Conservation (phyloP, 139 green algal genomes). For the Spirogloea muscicola region DNA sequence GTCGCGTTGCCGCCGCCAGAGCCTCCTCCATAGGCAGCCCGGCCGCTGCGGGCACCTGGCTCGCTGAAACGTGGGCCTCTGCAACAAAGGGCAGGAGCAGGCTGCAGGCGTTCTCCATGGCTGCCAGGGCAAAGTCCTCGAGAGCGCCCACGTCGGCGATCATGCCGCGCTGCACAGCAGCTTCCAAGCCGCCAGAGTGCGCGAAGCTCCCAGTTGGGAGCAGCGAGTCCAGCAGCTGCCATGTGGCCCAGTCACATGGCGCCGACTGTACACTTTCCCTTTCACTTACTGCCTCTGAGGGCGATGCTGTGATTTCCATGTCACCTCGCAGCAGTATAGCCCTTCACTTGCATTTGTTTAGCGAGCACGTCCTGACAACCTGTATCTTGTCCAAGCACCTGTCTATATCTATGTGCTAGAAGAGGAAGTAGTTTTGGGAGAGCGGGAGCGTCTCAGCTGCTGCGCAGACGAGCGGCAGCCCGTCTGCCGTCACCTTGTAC, state of each 20-base stretch:
- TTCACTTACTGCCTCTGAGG: too few species aligned
- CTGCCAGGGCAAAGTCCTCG: slow-evolving; percentile 1
- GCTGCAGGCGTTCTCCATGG: slow-evolving; percentile 12
- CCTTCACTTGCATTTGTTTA: too few species aligned
- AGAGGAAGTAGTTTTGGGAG: slow-evolving; percentile 46
- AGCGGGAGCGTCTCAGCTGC: slow-evolving; percentile 35
- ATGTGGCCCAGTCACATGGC: slow-evolving; percentile 33
- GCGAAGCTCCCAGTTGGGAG: slow-evolving; percentile 39
- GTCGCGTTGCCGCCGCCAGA: too few species aligned
- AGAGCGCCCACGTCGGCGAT: not conserved
- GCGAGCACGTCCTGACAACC: too few species aligned
- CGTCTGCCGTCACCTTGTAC: slow-evolving; percentile 46
- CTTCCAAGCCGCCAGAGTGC: slow-evolving; percentile 35
- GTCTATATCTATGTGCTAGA: too few species aligned
- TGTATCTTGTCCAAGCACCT: too few species aligned
- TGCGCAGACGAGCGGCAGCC: slow-evolving; percentile 29
- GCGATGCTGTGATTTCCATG: too few species aligned
- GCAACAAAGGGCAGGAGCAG: slow-evolving; percentile 32
- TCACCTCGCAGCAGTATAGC: too few species aligned
- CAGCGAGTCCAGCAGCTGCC: slow-evolving; percentile 47
- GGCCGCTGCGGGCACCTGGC: too few species aligned
- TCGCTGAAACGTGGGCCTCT: slow-evolving; percentile 12
- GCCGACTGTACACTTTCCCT: too few species aligned
- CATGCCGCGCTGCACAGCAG: slow-evolving; percentile 11
- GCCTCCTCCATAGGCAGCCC: too few species aligned